Evolutionary conservation across 768 basidiomycete species (phyloP), one percentile per base, ranked within the genome.

Genomic region (Hygrocybe punicea): DNA sequence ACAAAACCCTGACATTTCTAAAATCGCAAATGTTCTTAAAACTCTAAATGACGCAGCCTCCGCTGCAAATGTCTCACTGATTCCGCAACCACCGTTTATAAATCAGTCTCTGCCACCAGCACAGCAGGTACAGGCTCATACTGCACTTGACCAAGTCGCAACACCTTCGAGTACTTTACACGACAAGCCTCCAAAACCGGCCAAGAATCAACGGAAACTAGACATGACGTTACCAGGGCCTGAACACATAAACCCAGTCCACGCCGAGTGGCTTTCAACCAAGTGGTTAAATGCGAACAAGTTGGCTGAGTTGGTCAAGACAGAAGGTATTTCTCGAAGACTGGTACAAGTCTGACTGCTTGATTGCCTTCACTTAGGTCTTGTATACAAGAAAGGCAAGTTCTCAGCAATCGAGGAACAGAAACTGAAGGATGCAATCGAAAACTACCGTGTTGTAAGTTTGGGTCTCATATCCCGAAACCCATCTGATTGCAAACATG

Each of bases 311-410:
- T 73, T 91, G 62, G 88, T 84, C 13, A 78, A 77, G 67, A 81
- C 78, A 23, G 80, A 89, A 76, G 90, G 91, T 88, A 56, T 10
- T 57, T 44, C 35, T 17, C 13, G 3, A 17, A 42, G 6, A 10
- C 17, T 45, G 45, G 21, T 33, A 34, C 24, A 19, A 14, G 35
- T 37, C 23, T 11, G 37, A 34, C 33, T 19, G 19, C 24, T 51
- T 36, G 29, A 55, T 47, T 13, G 58, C 23, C 37, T 39, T 37
- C 2, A 45, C 58, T 21, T 56, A 92, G 90, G 89, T 33, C 80
- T 93, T n/a, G 80, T 89, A 2, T 92, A 90, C 69, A 91, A 87
- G 73, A 91, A 91, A 70, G 91, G 91, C 13, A 92, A 90, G 66
- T 93, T 93, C 64, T 91, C 89, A 23, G 82, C 85, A 0, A 84